Conservation (phyloP, 306 rosid genomes). For the Vicia sativa region DNA sequence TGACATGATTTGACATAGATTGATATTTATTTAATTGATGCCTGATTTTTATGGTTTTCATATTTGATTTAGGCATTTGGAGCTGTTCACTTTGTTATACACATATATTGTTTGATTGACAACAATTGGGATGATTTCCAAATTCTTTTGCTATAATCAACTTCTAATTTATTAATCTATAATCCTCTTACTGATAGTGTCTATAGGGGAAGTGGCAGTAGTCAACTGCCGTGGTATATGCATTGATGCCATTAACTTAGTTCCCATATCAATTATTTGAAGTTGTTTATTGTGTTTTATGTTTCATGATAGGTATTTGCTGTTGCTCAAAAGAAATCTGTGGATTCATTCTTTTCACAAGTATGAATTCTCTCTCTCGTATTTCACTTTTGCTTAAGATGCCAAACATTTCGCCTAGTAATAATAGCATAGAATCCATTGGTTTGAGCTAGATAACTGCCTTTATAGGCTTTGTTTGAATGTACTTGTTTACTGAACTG, state of each 20-base stretch:
- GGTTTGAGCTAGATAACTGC: constrained; percentile 17
- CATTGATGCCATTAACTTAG: constrained; percentile 19
- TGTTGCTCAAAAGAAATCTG: constrained; percentile 77
- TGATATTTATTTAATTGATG: constrained; percentile 17
- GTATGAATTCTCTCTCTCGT: constrained; percentile 45
- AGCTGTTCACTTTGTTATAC: constrained; percentile 13
- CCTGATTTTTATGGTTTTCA: constrained; percentile 26
- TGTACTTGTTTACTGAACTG: constrained; percentile 18
- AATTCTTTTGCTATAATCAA: background rate
- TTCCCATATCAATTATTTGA: constrained; percentile 26
- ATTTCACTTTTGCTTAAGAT: constrained; percentile 26
- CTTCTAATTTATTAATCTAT: constrained; percentile 22
- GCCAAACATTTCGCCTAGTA: constrained; percentile 24
- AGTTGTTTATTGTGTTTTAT: constrained; percentile 27
- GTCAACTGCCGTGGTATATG: constrained; percentile 17
- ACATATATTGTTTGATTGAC: constrained; percentile 8
- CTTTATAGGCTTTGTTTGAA: constrained; percentile 20
- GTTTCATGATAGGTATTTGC: constrained; percentile 77
- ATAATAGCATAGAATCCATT: constrained; percentile 23
- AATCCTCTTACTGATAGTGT: constrained; percentile 20
- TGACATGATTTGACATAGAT: constrained; percentile 37
- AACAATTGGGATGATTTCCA: constrained; percentile 8
- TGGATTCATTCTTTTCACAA: constrained; percentile 96
- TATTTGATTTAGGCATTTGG: constrained; percentile 25
- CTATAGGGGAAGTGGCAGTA: constrained; percentile 19